phyloP scores from a whole-genome alignment of 495 filamentous ascomycete genomes.

The Platismatia glauca region DNA sequence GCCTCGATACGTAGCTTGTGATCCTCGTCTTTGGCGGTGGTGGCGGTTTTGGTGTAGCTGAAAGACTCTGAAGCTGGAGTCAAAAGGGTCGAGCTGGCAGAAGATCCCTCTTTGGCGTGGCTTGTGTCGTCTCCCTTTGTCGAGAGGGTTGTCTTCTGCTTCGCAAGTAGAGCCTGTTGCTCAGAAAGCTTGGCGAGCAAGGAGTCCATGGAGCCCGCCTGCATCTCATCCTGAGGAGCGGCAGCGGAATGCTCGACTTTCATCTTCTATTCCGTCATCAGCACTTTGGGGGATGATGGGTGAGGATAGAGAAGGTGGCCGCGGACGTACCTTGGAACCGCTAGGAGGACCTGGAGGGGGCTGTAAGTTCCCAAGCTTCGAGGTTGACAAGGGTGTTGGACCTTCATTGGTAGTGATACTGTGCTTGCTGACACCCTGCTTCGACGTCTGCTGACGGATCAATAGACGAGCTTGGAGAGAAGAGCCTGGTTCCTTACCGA shows the following conservation, averaged over 20 bases:
- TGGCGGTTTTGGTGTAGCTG: constrained; percentile 13
- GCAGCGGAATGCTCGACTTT: constrained; percentile 38
- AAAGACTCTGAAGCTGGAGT: constrained; percentile 47
- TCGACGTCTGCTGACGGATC: constrained; percentile 3
- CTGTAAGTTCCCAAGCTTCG: constrained; percentile 36
- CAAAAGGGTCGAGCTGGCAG: constrained; percentile 45
- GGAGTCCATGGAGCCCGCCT: constrained; percentile 40
- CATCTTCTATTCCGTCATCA: constrained; percentile 35
- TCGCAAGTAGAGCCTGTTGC: constrained; percentile 49
- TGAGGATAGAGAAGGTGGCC: background rate
- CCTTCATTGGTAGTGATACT: constrained; percentile 26
- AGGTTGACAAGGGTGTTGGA: constrained; percentile 32
- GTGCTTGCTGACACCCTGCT: constrained; percentile 23
- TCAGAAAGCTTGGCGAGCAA: constrained; percentile 59
- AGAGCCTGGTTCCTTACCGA: constrained; percentile 12
- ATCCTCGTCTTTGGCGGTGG: constrained; percentile 13
- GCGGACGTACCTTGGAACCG: constrained; percentile 26
- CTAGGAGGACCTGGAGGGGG: constrained; percentile 10
- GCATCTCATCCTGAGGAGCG: constrained; percentile 31
- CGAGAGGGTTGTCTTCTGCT: constrained; percentile 44
- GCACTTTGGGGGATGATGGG: background rate
- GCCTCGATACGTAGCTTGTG: constrained; percentile 29
- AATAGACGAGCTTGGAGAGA: background rate
- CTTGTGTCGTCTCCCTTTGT: constrained; percentile 30
- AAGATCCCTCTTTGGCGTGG: constrained; percentile 38